A percentile compares a stretch with the other conserved stretches of the same genome.
Conservation (phyloP, 306 rosid species). For the Ormosia emarginata region DNA sequence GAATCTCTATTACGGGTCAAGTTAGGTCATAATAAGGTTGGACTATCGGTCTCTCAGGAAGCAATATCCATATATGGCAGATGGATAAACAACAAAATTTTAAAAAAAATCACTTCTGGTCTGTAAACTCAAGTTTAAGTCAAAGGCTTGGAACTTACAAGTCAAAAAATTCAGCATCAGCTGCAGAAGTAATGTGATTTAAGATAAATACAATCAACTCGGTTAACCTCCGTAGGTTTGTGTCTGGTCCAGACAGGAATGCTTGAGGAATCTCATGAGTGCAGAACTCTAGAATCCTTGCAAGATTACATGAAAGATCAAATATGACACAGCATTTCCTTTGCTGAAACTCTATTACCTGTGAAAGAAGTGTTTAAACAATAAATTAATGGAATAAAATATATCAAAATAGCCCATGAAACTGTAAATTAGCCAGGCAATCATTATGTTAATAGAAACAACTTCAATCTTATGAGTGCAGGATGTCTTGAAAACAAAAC, state of each 20-base stretch:
- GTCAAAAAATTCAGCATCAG: slow-evolving; percentile 84
- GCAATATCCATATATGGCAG: neutral
- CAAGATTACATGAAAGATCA: slow-evolving; percentile 96
- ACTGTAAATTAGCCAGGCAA: slow-evolving; percentile 8
- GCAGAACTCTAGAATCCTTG: slow-evolving; percentile 84
- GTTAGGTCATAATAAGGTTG: neutral
- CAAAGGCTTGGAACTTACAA: slow-evolving; percentile 58
- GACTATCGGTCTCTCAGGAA: neutral
- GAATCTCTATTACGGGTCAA: neutral
- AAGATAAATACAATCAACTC: slow-evolving; percentile 89
- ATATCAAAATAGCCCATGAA: neutral
- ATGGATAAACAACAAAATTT: neutral
- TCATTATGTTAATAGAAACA: neutral
- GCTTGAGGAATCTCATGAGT: slow-evolving; percentile 89
- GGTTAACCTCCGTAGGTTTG: slow-evolving; percentile 85
- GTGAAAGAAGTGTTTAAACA: slow-evolving; percentile 35
- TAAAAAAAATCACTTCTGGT: neutral
- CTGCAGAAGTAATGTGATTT: slow-evolving; percentile 77
- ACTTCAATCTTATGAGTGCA: neutral
- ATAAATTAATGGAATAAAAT: neutral
- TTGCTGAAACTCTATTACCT: slow-evolving; percentile 96
- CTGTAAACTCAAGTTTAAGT: neutral
- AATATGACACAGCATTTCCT: slow-evolving; percentile 86
- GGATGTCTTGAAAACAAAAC: slow-evolving; percentile 2
- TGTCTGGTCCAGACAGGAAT: slow-evolving; percentile 78